Evolutionary conservation across 805 yeast genomes (phyloP).

Genomic region (Teunomyces stri): DNA sequence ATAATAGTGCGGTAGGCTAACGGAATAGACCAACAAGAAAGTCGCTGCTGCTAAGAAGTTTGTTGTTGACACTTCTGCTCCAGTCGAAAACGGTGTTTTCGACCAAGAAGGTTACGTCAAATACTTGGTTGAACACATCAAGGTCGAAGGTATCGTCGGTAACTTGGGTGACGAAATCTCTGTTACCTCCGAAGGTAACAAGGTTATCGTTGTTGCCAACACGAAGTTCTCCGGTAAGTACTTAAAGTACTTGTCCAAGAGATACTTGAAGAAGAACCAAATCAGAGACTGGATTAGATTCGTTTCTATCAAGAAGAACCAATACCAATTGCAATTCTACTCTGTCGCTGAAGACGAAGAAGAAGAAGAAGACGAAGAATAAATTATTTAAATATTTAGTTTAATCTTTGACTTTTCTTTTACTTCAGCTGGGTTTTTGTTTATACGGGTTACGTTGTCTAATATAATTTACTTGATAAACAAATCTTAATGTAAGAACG

Average conservation of each 20-base stretch:
- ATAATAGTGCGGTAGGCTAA: conserved; percentile 72
- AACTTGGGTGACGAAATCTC: conserved; percentile 95
- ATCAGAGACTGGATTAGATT: conserved; percentile 99
- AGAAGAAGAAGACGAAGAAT: conserved; percentile 90
- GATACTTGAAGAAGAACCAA: conserved; percentile 99
- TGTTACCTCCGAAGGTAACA: conserved; percentile 81
- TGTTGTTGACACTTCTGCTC: conserved; percentile 95
- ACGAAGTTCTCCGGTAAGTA: conserved; percentile 99
- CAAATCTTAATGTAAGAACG: not conserved
- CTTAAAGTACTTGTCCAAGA: conserved; percentile 99
- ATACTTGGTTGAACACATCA: conserved; percentile 98
- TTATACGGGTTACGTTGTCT: conserved; percentile 9
- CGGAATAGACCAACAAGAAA: conserved; percentile 70
- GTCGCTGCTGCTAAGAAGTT: conserved; percentile 77
- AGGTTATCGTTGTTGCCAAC: conserved; percentile 85
- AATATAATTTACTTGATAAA: conserved; percentile 8
- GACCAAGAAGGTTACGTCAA: conserved; percentile 97
- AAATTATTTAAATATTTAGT: conserved; percentile 32
- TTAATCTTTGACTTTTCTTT: conserved; percentile 3
- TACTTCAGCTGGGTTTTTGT: conserved; percentile 7
- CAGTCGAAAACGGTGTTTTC: conserved; percentile 95
- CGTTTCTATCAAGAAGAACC: conserved; percentile 92
- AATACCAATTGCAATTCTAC: conserved; percentile 98
- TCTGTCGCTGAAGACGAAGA: conserved; percentile 93
- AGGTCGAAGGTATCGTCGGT: conserved; percentile 95